These are phyloP conservation scores for Nitzschia palea DNA, from an alignment of 108 stramenopile genomes.

Conservation along the genomic window DNA sequence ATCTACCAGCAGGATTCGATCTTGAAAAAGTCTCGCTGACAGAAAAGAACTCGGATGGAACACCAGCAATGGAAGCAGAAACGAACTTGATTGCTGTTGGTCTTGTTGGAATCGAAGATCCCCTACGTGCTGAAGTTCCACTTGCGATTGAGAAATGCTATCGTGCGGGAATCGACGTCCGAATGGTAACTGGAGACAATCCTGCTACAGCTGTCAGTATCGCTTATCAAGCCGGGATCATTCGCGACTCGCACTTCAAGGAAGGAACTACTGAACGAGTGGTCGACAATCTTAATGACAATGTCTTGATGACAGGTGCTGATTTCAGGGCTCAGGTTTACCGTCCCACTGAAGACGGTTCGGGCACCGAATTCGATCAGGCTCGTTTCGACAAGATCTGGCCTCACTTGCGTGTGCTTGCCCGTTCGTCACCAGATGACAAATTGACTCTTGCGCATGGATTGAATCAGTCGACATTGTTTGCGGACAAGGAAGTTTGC, in stretches of 20 bases:
- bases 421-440: conserved; percentile 78
- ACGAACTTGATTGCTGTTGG: conserved; percentile 71
- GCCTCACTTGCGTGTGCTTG: conserved; percentile 79
- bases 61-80: conserved; percentile 61
- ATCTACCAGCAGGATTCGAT: conserved; percentile 64
- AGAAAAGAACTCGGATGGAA: conserved; percentile 72
- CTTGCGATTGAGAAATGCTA: conserved; percentile 86
- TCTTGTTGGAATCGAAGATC: conserved; percentile 96
- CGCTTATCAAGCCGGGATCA: conserved; percentile 82
- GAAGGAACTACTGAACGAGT: conserved; percentile 53
- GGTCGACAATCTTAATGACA: conserved; percentile 65
- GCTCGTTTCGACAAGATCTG: conserved; percentile 82
- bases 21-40: conserved; percentile 52
- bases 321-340: conserved; percentile 69
- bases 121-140: conserved; percentile 89
- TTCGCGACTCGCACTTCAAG: conserved; percentile 71
- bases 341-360: conserved; percentile 42
- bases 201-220: conserved; percentile 94
- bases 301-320: conserved; percentile 85
- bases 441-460: conserved; percentile 83
- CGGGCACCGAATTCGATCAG: conserved; percentile 82
- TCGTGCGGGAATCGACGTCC: conserved; percentile 91
- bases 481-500: conserved; percentile 58
- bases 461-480: conserved; percentile 80
- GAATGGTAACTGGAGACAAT: conserved; percentile 97